A percentile compares a stretch with the other conserved stretches of the same genome.
phyloP scores from a whole-genome alignment of 2,329 filamentous ascomycete genomes.

The Trichoderma sp. region DNA sequence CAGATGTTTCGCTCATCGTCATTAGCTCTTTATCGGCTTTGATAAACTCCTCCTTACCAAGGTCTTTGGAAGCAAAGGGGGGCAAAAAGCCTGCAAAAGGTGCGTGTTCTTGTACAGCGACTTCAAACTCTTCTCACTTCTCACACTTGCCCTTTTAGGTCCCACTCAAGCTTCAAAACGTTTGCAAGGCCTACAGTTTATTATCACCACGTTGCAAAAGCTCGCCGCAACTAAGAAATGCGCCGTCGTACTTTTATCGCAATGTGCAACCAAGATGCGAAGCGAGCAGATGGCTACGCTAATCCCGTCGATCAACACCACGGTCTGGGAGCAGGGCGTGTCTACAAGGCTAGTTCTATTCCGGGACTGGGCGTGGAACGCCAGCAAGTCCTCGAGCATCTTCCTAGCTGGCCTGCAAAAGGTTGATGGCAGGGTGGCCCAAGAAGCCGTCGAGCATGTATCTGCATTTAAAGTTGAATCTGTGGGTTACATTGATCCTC shows the following conservation, averaged over 20 bases:
- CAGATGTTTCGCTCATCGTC: conserved; percentile 68
- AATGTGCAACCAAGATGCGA: conserved; percentile 81
- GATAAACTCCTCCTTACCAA: conserved; percentile 76
- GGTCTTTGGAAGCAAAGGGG: conserved; percentile 49
- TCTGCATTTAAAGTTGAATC: conserved; percentile 55
- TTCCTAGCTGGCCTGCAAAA: conserved; percentile 69
- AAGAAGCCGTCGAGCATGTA: conserved; percentile 47
- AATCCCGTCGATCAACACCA: conserved; percentile 73
- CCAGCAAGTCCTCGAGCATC: conserved; percentile 51
- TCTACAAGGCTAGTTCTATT: conserved; percentile 76
- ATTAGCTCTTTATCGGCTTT: conserved; percentile 79
- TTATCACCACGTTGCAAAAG: conserved; percentile 73
- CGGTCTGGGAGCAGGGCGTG: conserved; percentile 79
- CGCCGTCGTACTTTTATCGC: conserved; percentile 75
- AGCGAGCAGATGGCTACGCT: conserved; percentile 68
- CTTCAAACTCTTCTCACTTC: neutral
- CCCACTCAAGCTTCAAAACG: conserved; percentile 48
- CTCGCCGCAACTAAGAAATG: conserved; percentile 74
- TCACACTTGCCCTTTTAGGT: conserved; percentile 35
- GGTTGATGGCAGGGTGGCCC: conserved; percentile 56
- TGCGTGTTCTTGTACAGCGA: conserved; percentile 28
- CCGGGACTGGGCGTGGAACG: conserved; percentile 69
- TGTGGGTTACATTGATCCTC: conserved; percentile 42
- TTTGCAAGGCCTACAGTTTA: conserved; percentile 59
- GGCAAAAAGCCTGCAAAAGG: conserved; percentile 47